Conservation (phyloP, 2,329 filamentous ascomycete genomes). For the Monosporascus ibericus region DNA sequence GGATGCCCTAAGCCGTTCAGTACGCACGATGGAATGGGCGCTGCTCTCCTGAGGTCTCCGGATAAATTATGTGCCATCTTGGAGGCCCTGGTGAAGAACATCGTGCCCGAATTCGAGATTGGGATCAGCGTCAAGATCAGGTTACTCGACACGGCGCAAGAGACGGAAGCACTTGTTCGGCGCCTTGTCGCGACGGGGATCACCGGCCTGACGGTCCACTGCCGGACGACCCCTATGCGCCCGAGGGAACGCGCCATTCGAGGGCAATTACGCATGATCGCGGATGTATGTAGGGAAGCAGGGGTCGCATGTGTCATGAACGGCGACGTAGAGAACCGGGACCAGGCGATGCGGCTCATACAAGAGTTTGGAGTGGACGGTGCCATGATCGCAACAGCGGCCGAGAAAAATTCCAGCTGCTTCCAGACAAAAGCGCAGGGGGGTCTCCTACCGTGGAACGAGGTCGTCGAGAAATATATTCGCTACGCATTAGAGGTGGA, state of each 20-base stretch:
- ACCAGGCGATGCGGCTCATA: constrained; percentile 66
- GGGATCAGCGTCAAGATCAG: constrained; percentile 97
- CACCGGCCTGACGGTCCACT: constrained; percentile 87
- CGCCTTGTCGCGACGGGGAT: constrained; percentile 82
- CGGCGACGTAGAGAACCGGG: constrained; percentile 75
- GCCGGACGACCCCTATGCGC: constrained; percentile 92
- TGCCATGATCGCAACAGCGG: constrained; percentile 93
- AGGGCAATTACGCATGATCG: constrained; percentile 79
- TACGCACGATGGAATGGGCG: constrained; percentile 90
- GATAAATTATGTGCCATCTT: constrained; percentile 81
- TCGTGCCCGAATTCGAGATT: constrained; percentile 73
- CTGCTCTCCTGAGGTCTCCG: constrained; percentile 78
- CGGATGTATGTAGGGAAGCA: constrained; percentile 68
- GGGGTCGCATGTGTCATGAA: constrained; percentile 96
- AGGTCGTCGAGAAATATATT: constrained; percentile 73
- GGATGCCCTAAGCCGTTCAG: constrained; percentile 98
- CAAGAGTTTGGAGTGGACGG: constrained; percentile 81
- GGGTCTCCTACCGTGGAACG: constrained; percentile 66
- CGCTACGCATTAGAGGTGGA: constrained; percentile 66
- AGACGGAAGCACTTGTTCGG: constrained; percentile 72
- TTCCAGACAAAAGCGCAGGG: constrained; percentile 68
- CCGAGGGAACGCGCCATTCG: constrained; percentile 83
- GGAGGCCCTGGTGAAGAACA: constrained; percentile 71
- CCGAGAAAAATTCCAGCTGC: constrained; percentile 85
- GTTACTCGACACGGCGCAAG: constrained; percentile 67